phyloP scores from a whole-genome alignment of 2,329 filamentous ascomycete genomes.

The Fusarium abutilonis region DNA sequence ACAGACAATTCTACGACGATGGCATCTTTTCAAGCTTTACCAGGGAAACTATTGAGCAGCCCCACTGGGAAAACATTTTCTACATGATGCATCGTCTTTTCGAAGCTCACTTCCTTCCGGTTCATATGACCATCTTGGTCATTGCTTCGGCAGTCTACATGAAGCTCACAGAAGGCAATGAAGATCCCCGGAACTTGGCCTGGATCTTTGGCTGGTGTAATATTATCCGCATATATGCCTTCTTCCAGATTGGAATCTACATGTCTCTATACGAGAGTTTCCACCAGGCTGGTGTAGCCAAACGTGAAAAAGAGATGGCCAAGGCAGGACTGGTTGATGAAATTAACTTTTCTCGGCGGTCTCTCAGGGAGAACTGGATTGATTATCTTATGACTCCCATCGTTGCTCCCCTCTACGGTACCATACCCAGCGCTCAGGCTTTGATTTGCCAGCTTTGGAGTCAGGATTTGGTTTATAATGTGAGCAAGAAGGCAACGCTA shows the following conservation, averaged over 20 bases:
- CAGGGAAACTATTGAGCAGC: constrained; percentile 60
- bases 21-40: constrained; percentile 66
- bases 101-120: constrained; percentile 76
- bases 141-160: constrained; percentile 70
- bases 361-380: constrained; percentile 63
- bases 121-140: constrained; percentile 73
- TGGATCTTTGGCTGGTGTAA: constrained; percentile 71
- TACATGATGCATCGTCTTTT: constrained; percentile 74
- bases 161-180: constrained; percentile 60
- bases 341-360: constrained; percentile 71
- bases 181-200: constrained; percentile 62
- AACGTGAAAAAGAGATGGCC: constrained; percentile 73
- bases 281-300: constrained; percentile 68
- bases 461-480: constrained; percentile 73
- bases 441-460: constrained; percentile 77
- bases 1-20: constrained; percentile 56
- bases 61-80: constrained; percentile 65
- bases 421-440: constrained; percentile 73
- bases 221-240: constrained; percentile 67
- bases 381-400: constrained; percentile 74
- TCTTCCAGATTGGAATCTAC: constrained; percentile 70
- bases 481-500: constrained; percentile 74
- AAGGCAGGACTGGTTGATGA: constrained; percentile 70
- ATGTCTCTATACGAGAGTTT: constrained; percentile 74
- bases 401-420: constrained; percentile 73